These are phyloP conservation scores for Globisporangium emineosum DNA, from an alignment of 352 stramenopile genomes.

Conservation along the genomic window DNA sequence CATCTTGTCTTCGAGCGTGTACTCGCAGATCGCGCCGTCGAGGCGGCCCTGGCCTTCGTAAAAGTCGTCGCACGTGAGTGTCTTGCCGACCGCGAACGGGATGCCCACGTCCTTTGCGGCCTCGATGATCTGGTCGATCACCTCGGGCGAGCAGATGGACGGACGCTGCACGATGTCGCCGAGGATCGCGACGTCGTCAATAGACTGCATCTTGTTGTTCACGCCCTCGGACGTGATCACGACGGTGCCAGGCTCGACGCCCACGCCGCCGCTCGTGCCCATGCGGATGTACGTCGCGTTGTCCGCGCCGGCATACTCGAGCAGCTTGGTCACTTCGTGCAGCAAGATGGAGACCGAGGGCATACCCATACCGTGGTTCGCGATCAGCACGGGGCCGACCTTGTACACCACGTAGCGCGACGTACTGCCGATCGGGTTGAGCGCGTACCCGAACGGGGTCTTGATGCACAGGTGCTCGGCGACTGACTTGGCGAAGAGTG, in stretches of 20 bases:
- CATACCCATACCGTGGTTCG: slow-evolving; percentile 77
- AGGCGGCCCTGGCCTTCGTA: slow-evolving; percentile 79
- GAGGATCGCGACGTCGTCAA: slow-evolving; percentile 59
- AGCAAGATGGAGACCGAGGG: slow-evolving; percentile 73
- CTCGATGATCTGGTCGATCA: slow-evolving; percentile 46
- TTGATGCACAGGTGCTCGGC: slow-evolving; percentile 48
- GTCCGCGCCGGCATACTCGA: slow-evolving; percentile 59
- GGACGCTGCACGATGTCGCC: slow-evolving; percentile 45
- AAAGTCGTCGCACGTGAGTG: slow-evolving; percentile 78
- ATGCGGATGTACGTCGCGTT: slow-evolving; percentile 69
- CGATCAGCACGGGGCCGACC: slow-evolving; percentile 68
- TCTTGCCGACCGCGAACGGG: slow-evolving; percentile 65
- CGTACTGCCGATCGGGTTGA: slow-evolving; percentile 60
- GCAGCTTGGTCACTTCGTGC: slow-evolving; percentile 78
- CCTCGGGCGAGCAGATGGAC: slow-evolving; percentile 46
- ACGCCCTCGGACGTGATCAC: slow-evolving; percentile 74
- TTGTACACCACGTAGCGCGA: slow-evolving; percentile 76
- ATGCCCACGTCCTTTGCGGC: slow-evolving; percentile 42
- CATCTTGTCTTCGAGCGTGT: slow-evolving; percentile 73
- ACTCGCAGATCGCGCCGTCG: slow-evolving; percentile 77
- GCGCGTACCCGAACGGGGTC: slow-evolving; percentile 58
- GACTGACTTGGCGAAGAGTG: slow-evolving; percentile 50
- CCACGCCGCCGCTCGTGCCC: slow-evolving; percentile 71
- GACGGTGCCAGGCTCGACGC: slow-evolving; percentile 65
- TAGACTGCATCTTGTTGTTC: slow-evolving; percentile 68